Percentiles rank a stretch among this genome's conserved stretches.
phyloP scores from a whole-genome alignment of 2,329 filamentous ascomycete genomes.

The Malbranchea cinnamomea region DNA sequence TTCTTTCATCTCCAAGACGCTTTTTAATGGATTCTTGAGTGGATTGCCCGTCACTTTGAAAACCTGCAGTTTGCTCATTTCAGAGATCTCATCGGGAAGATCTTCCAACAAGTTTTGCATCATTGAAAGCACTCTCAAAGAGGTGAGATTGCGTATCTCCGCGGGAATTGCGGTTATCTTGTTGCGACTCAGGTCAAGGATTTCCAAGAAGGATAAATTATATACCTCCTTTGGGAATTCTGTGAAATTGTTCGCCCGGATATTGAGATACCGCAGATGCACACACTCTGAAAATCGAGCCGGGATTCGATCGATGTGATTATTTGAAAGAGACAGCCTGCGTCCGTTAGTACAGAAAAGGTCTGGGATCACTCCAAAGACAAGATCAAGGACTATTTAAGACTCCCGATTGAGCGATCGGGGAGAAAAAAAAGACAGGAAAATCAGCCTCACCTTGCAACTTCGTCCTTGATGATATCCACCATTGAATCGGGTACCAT shows the following conservation, averaged over 20 bases:
- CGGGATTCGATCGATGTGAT: conserved; percentile 35
- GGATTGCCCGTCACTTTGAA: conserved; percentile 84
- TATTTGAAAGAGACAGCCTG: conserved; percentile 37
- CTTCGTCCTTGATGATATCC: conserved; percentile 37
- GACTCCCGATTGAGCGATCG: conserved; percentile 2
- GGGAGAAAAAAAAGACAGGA: not conserved
- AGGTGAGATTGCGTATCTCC: conserved; percentile 65
- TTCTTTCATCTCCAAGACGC: conserved; percentile 51
- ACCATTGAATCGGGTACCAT: conserved; percentile 35
- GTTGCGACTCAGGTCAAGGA: conserved; percentile 83
- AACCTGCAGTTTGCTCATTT: conserved; percentile 79
- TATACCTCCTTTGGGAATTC: conserved; percentile 67
- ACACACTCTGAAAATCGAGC: conserved; percentile 34
- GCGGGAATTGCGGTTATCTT: conserved; percentile 63
- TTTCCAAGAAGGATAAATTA: conserved; percentile 73
- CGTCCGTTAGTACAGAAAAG: conserved; percentile 3
- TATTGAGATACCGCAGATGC: conserved; percentile 35
- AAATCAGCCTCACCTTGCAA: conserved; percentile 29
- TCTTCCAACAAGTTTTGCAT: conserved; percentile 77
- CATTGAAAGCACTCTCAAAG: conserved; percentile 76
- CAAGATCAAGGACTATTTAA: not conserved
- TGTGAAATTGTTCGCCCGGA: conserved; percentile 35
- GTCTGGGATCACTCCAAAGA: not conserved
- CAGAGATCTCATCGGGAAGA: conserved; percentile 67
- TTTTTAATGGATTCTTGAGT: conserved; percentile 61